Evolutionary conservation across 148 eudicot genomes (phyloP).

Genomic region (Fagopyrum esculentum): DNA sequence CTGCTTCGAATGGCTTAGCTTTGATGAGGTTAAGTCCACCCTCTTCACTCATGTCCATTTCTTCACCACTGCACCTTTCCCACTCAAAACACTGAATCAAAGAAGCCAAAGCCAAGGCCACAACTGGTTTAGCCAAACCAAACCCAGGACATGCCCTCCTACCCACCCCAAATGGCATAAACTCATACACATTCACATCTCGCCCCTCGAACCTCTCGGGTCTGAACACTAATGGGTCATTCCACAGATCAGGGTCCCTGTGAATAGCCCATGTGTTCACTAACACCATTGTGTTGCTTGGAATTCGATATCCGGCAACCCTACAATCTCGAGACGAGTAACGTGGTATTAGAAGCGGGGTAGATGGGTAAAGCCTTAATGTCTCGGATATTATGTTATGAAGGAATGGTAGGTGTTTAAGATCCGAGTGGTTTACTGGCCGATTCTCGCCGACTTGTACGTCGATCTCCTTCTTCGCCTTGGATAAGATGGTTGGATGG

Average conservation of each 20-base stretch:
- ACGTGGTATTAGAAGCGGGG: slow-evolving; percentile 17
- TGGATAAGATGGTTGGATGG: slow-evolving; percentile 8
- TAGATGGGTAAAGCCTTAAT: slow-evolving; percentile 16
- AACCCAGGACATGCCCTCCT: slow-evolving; percentile 17
- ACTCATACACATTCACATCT: slow-evolving; percentile 8
- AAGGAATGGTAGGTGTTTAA: slow-evolving; percentile 11
- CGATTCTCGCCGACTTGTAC: slow-evolving; percentile 2
- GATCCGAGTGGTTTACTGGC: slow-evolving; percentile 12
- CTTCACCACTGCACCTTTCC: slow-evolving; percentile 12
- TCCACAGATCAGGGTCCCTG: slow-evolving; percentile 17
- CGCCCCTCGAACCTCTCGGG: slow-evolving; percentile 17
- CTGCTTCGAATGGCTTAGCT: slow-evolving; percentile 15
- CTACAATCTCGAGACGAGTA: slow-evolving; percentile 15
- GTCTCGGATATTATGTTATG: slow-evolving; percentile 17
- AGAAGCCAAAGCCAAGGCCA: slow-evolving; percentile 16
- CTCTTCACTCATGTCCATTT: slow-evolving; percentile 19
- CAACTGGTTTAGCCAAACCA: slow-evolving; percentile 12
- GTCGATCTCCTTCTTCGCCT: slow-evolving; percentile 13
- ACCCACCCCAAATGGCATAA: slow-evolving; percentile 19
- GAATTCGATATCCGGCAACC: slow-evolving; percentile 12
- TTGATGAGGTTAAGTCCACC: slow-evolving; percentile 18
- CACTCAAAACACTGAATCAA: slow-evolving; percentile 23
- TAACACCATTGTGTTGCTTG: slow-evolving; percentile 16
- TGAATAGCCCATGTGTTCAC: slow-evolving; percentile 21
- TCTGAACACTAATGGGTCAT: slow-evolving; percentile 11